Evolutionary conservation across 495 filamentous ascomycete genomes (phyloP), one percentile per base, ranked within the genome.

Genomic region (Aspergillus taichungensis): DNA sequence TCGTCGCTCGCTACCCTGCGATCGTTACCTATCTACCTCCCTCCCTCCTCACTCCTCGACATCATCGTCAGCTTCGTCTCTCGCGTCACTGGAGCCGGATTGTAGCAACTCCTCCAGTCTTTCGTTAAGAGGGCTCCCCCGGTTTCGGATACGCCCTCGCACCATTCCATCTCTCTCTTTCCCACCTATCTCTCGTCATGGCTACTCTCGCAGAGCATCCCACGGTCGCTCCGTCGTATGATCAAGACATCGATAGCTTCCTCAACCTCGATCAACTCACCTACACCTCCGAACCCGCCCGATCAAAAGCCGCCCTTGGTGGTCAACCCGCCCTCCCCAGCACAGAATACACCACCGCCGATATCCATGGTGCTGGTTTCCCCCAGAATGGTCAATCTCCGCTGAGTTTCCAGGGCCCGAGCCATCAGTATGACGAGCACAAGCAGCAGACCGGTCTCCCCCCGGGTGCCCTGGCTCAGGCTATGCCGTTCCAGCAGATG

Each of bases 391-490:
- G 61, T 46, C 68, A 69, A 51, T 65, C 66, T 14, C 76, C 73
- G 30, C 78, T 83, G 56, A 63, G 68, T 10, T 79, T 88, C 53
- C 76, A 80, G 35, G 88, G 75, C 13, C 90, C 91, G 7, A 95
- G 88, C 57, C 88, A 95, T 69, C 84, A 90, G 57, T 98, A 98
- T 67, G 83, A 89, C 49, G 79, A 82, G 36, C 87, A 94, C 66
- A 83, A 84, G 63, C 91, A 98, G 57, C 88, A 95, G 64, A 92
- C 90, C 3, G 87, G 88, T 44, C 75, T 94, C 28, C 85, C 90
- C 0, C 80, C 84, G 1, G 87, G 86, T 35, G 88, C 84, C 24
- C 59, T 92, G 49, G 79, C 81, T 33, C 81, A 74, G 47, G 80
- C 84, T 1, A 67, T 85, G 55, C 79, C 80, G 30, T 75, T 85